Percentiles rank a stretch among this genome's conserved stretches.
Conservation (phyloP, 176 grass and related monocot species). For the Ensete ventricosum region DNA sequence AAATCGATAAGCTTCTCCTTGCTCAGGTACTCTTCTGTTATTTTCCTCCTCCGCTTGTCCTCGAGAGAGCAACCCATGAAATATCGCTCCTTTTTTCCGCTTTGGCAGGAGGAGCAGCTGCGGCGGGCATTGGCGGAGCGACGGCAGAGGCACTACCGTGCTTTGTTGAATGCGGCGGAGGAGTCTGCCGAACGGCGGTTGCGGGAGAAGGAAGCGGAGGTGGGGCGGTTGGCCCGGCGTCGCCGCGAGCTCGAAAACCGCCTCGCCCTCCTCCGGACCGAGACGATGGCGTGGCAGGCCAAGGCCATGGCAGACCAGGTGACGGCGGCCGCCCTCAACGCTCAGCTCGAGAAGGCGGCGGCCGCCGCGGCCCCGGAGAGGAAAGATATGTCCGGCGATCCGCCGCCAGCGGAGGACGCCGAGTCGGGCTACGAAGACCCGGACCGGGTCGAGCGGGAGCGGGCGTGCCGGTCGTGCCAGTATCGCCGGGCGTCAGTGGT, state of each 20-base stretch:
- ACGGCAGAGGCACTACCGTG: conserved; percentile 35
- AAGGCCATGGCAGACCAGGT: conserved; percentile 66
- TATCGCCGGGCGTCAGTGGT: background rate
- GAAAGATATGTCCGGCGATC: background rate
- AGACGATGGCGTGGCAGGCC: conserved; percentile 55
- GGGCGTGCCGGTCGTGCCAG: background rate
- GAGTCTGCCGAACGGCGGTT: conserved; percentile 30
- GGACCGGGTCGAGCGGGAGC: background rate
- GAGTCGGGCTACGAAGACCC: conserved; percentile 3
- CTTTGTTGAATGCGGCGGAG: conserved; percentile 31
- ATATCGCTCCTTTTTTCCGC: background rate
- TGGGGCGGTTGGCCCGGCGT: conserved; percentile 27
- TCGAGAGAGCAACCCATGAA: background rate
- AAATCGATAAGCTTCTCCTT: conserved; percentile 53
- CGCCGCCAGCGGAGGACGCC: conserved; percentile 2
- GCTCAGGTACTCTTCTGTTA: conserved; percentile 35
- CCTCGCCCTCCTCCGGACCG: conserved; percentile 35
- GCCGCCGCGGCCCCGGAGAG: conserved; percentile 19
- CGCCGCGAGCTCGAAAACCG: conserved; percentile 53
- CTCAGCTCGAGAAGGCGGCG: conserved; percentile 52
- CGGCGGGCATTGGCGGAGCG: conserved; percentile 38
- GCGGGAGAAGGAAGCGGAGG: conserved; percentile 54
- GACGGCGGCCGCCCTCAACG: conserved; percentile 47
- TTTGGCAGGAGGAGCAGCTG: conserved; percentile 39
- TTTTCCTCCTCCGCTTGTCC: background rate